phyloP scores from a whole-genome alignment of 1,284 basidiomycete genomes.

The Puccinia brachypodii region DNA sequence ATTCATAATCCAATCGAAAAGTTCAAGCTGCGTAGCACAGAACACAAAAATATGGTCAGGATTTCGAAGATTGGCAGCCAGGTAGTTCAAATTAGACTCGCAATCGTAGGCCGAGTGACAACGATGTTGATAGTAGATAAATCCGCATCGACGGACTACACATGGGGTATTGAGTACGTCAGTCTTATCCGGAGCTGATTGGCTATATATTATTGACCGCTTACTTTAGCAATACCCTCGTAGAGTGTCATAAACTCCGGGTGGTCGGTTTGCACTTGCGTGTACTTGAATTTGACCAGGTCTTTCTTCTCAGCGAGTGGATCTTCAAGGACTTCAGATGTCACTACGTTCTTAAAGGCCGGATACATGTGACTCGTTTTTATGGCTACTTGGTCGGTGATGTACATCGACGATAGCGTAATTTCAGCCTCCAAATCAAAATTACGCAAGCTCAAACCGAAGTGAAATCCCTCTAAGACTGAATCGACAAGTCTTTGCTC shows the following conservation, averaged over 20 bases:
- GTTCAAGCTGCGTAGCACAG: slow-evolving; percentile 62
- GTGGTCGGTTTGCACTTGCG: slow-evolving; percentile 75
- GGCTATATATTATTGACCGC: neutral
- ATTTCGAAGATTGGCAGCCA: neutral
- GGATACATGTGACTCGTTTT: slow-evolving; percentile 60
- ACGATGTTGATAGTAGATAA: slow-evolving; percentile 91
- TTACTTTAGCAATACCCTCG: slow-evolving; percentile 72
- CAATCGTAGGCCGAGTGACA: slow-evolving; percentile 83
- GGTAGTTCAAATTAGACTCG: slow-evolving; percentile 18
- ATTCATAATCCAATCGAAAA: slow-evolving; percentile 98
- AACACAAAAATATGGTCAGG: neutral
- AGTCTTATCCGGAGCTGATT: neutral
- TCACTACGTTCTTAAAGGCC: slow-evolving; percentile 67
- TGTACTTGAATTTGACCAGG: slow-evolving; percentile 80
- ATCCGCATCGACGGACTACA: slow-evolving; percentile 78
- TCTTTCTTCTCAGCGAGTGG: slow-evolving; percentile 61
- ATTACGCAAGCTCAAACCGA: slow-evolving; percentile 73
- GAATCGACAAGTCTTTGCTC: slow-evolving; percentile 79
- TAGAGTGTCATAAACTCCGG: slow-evolving; percentile 81
- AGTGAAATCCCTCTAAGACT: slow-evolving; percentile 74
- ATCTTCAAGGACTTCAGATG: slow-evolving; percentile 65
- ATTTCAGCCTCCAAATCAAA: slow-evolving; percentile 87
- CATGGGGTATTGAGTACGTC: neutral
- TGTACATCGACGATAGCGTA: slow-evolving; percentile 67
- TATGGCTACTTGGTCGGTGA: slow-evolving; percentile 68